phyloP scores from a whole-genome alignment of 2,329 filamentous ascomycete species.

The Myrmaecium sp. region DNA sequence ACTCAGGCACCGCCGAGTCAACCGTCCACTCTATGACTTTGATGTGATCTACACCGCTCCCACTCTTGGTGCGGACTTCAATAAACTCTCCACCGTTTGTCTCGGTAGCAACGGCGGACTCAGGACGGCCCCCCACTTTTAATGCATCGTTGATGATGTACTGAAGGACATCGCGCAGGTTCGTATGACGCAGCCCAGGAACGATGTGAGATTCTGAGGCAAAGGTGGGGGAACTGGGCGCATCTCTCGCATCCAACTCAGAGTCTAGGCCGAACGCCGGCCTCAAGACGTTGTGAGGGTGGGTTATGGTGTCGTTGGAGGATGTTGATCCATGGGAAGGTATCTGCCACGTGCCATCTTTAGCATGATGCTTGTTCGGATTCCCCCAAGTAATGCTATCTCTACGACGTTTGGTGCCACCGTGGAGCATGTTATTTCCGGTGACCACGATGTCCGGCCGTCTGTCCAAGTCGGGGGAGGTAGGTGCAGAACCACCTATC shows the following conservation, averaged over 20 bases:
- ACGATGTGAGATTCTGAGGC: slow-evolving; percentile 23
- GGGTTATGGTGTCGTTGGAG: no score
- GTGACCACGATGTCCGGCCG: slow-evolving; percentile 27
- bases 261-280: no score
- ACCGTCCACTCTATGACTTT: slow-evolving; percentile 35
- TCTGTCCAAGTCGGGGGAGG: slow-evolving; percentile 11
- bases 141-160: slow-evolving; percentile 35
- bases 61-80: slow-evolving; percentile 27
- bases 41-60: slow-evolving; percentile 25
- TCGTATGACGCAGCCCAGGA: slow-evolving; percentile 30
- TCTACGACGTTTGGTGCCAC: slow-evolving; percentile 27
- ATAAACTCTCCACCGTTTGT: slow-evolving; percentile 32
- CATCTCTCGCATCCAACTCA: no score
- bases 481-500: slow-evolving; percentile 10
- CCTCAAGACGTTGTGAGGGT: no score
- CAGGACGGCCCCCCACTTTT: slow-evolving; percentile 34
- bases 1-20: slow-evolving; percentile 32
- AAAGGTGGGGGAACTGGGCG: slow-evolving; percentile 15
- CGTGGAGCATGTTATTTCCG: slow-evolving; percentile 23
- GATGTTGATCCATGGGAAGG: no score
- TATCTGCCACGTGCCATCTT: slow-evolving; percentile 9
- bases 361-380: slow-evolving; percentile 8
- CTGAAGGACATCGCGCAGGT: slow-evolving; percentile 31
- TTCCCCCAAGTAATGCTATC: slow-evolving; percentile 18
- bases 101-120: slow-evolving; percentile 31